Evolutionary conservation across 2,329 filamentous ascomycete genomes (phyloP), one percentile per base, ranked within the genome.

Genomic region (Incumbomyces delicatus): DNA sequence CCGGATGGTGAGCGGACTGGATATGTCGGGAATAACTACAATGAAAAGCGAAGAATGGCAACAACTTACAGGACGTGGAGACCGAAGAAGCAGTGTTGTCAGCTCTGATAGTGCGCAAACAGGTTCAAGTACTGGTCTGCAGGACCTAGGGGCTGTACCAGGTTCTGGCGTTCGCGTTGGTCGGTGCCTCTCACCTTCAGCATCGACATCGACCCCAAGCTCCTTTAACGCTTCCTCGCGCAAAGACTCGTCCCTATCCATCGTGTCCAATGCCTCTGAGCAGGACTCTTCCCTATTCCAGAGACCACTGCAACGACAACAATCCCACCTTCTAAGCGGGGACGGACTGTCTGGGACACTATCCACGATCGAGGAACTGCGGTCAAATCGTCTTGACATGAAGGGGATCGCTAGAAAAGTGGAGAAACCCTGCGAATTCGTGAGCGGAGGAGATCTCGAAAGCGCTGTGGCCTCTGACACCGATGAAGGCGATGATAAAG

Each of bases 401-500:
- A 29, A 29, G 6, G 33, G 27, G n/a, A 17, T 31, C 22, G 10
- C 14, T 30, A 44, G 47, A 14, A 55, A 51, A 33, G 32, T 50
- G n/a, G 40, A 50, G 30, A 51, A 42, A 36, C 40, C 50, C 20
- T 48, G 50, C 36, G 44, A 47, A 17, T 52, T 52, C 17, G 40
- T 46, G 18, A 27, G 38, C 16, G 43, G 31, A 17, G 49, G 41
- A 20, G 42, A 49, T 20, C 18, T 31, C 6, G 52, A 53, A 18
- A 50, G 40, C 35, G 54, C 54, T 12, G 36, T 55, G 2, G 51
- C 49, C 10, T 57, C 53, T 11, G 50, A 51, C 34, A 47, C 48
- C 10, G 40, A 47, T 27, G 50, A 53, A n/a, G 49, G 49, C 16
- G 52, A 52, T 36, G 42, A 39, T 27, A 27, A 50, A 10, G 43